A percentile compares a stretch with the other conserved stretches of the same genome.
These are phyloP conservation scores for Acephala macrosclerotiorum DNA, from an alignment of 2,329 filamentous ascomycete genomes.

Conservation along the genomic window DNA sequence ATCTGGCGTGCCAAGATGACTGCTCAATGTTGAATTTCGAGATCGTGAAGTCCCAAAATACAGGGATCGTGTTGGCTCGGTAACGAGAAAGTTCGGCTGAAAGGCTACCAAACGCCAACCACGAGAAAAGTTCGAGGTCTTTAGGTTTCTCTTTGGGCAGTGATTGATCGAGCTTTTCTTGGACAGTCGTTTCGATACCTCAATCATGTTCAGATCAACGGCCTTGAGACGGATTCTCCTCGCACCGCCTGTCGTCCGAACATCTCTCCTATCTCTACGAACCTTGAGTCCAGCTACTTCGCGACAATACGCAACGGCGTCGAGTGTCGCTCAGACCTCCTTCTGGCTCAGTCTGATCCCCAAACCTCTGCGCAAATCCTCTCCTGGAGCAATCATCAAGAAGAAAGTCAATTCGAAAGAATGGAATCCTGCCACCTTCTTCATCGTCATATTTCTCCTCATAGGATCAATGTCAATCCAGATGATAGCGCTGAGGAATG, in stretches of 20 bases:
- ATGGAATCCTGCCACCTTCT: constrained; percentile 85
- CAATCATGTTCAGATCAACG: constrained; percentile 30
- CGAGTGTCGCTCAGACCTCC: constrained; percentile 39
- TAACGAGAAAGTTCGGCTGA: neutral
- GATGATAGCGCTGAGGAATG: constrained; percentile 81
- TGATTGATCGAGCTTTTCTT: neutral
- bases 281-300: constrained; percentile 14
- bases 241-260: constrained; percentile 37
- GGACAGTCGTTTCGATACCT: constrained; percentile 22
- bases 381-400: constrained; percentile 46
- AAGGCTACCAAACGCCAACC: neutral
- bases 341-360: constrained; percentile 77
- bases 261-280: constrained; percentile 25
- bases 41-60: neutral
- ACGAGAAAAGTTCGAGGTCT: neutral
- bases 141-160: too few species aligned
- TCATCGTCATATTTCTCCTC: constrained; percentile 81
- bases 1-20: neutral
- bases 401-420: constrained; percentile 61
- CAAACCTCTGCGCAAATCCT: constrained; percentile 63
- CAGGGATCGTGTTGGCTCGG: neutral
- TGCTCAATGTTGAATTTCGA: neutral
- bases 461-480: constrained; percentile 97
- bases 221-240: constrained; percentile 35
- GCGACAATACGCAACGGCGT: constrained; percentile 48